These are phyloP conservation scores for Cryptococcus sp. DNA, from an alignment of 1,284 basidiomycete genomes.

Conservation along the genomic window DNA sequence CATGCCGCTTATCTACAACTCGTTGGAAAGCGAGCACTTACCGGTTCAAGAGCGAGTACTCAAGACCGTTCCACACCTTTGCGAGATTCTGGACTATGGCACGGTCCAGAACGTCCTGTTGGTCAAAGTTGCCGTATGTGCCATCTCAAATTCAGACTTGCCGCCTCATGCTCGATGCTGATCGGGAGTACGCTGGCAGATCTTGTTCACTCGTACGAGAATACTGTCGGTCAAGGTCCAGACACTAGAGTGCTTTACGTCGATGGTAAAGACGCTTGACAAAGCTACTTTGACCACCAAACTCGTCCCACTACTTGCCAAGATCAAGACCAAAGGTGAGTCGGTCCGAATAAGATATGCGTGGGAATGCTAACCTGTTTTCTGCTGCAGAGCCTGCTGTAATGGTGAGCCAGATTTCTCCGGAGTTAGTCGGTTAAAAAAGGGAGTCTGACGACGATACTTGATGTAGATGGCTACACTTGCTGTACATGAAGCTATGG, in stretches of 20 bases:
- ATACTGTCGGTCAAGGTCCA: conserved; percentile 84
- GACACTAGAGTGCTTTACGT: conserved; percentile 81
- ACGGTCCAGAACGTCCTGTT: conserved; percentile 84
- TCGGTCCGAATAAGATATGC: neutral
- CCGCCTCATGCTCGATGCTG: neutral
- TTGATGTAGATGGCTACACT: conserved; percentile 77
- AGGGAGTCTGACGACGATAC: neutral
- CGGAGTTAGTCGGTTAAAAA: neutral
- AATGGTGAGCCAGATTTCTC: conserved; percentile 60
- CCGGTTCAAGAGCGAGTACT: conserved; percentile 88
- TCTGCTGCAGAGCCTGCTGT: conserved; percentile 70
- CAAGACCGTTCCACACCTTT: conserved; percentile 78
- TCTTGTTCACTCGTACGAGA: conserved; percentile 86
- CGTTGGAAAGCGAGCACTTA: conserved; percentile 88
- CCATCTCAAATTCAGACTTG: neutral
- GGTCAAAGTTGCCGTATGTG: conserved; percentile 78
- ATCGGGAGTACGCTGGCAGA: conserved; percentile 58
- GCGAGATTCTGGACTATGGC: conserved; percentile 90
- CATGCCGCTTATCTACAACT: conserved; percentile 90
- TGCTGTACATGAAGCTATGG: conserved; percentile 94
- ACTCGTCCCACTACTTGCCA: conserved; percentile 86
- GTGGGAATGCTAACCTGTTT: conserved; percentile 7
- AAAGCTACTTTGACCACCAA: conserved; percentile 90
- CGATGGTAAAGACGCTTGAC: conserved; percentile 92
- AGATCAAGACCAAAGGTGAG: conserved; percentile 81